Evolutionary conservation across 805 yeast genomes (phyloP), one percentile per base, ranked within the genome.

Genomic region (Wickerhamomyces alni): DNA sequence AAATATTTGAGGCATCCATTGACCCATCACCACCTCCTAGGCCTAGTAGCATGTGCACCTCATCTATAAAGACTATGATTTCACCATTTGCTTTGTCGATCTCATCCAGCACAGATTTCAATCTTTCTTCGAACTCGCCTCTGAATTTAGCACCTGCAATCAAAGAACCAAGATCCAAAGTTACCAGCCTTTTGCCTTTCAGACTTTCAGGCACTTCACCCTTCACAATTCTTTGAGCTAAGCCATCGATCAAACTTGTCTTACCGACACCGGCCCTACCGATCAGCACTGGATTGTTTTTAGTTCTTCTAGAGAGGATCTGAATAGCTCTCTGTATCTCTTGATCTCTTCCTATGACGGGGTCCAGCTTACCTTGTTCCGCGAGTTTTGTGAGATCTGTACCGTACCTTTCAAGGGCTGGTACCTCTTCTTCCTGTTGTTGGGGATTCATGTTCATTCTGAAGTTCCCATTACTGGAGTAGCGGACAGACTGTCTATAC

Each of bases 241-340:
- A 68, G 0, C 98, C 99, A 58, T 93, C 99, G 77, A 93, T 84
- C 42, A 93, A 79, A 7, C 98, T 94, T 0, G 98, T 93, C 61
- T 91, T 91, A 66, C 99, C 99, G 0, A 96, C 94, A 65, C 99
- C 99, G 1, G 99, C 99, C 50, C 85, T 79, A 46, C 99, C 99
- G 31, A 93, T 88, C 39, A 91, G 62, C 1, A 93, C 95, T 0
- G 99, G 99, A 55, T 91, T 91, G 60, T 93, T 93, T 62, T 91
- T 91, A 1, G 97, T 88, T 59, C 98, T 72, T 51, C 99, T 70
- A 1, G 96, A 87, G 33, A 91, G 65, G 35, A 91, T 89, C 59
- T 91, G 98, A 41, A 91, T 82, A 0, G 98, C 91, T 43, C 99
- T 70, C 42, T 91, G 74, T 41, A 91, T 93, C 57, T 93, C 98